Conservation (phyloP, 371 early-diverging fungal genomes). For the Actinomortierella ambigua region DNA sequence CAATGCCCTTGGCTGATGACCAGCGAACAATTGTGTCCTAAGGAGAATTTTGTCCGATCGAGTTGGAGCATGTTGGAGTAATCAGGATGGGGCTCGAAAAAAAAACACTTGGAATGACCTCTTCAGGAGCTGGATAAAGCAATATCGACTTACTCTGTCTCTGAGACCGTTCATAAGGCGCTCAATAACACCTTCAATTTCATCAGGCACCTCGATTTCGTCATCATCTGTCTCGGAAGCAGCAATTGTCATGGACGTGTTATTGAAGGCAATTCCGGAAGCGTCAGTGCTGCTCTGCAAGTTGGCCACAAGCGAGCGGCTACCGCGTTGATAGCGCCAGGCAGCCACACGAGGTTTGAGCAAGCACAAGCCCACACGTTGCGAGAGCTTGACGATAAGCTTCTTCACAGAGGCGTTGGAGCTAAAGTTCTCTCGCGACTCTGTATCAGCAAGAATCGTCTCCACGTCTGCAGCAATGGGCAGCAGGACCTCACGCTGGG, state of each 20-base stretch:
- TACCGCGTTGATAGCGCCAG: conserved; percentile 81
- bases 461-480: conserved; percentile 61
- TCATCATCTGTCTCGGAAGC: conserved; percentile 48
- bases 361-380: conserved; percentile 79
- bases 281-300: not conserved
- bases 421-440: conserved; percentile 58
- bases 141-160: conserved; percentile 63
- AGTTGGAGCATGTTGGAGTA: not conserved
- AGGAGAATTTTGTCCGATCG: not conserved
- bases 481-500: conserved; percentile 66
- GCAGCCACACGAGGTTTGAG: conserved; percentile 72
- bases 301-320: conserved; percentile 29
- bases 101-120: not conserved
- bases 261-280: conserved; percentile 11
- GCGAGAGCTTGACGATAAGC: conserved; percentile 78
- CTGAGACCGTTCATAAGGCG: conserved; percentile 79
- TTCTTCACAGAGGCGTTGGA: conserved; percentile 82
- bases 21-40: conserved; percentile 95
- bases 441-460: conserved; percentile 55
- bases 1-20: conserved; percentile 96
- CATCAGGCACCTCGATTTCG: conserved; percentile 60
- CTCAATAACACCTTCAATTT: conserved; percentile 79
- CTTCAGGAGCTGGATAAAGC: not conserved
- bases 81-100: not conserved
- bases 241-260: conserved; percentile 20